Evolutionary conservation across 2,329 filamentous ascomycete species (phyloP).

Genomic region (Magnaporthiopsis poae): DNA sequence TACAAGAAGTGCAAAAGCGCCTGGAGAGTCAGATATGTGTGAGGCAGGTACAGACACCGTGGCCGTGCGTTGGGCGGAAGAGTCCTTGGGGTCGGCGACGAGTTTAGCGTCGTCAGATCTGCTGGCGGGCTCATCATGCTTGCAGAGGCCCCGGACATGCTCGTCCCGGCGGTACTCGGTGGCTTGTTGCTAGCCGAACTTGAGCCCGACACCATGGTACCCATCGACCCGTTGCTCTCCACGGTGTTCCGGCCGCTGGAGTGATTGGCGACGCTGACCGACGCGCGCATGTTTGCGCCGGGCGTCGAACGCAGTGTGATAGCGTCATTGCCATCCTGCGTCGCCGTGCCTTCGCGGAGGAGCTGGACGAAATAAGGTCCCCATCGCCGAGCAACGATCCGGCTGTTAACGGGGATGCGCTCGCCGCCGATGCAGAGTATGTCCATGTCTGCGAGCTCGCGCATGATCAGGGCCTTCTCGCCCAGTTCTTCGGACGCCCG

Average conservation of each 20-base stretch:
- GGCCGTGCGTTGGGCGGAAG: slow-evolving; percentile 59
- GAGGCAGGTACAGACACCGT: slow-evolving; percentile 81
- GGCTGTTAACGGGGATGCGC: slow-evolving; percentile 85
- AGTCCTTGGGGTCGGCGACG: slow-evolving; percentile 46
- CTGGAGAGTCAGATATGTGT: slow-evolving; percentile 81
- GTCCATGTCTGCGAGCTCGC: slow-evolving; percentile 94
- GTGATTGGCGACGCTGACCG: slow-evolving; percentile 70
- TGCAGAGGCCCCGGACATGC: slow-evolving; percentile 24
- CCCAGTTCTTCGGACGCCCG: slow-evolving; percentile 77
- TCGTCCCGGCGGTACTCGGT: slow-evolving; percentile 35
- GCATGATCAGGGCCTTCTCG: slow-evolving; percentile 64
- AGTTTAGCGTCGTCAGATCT: slow-evolving; percentile 41
- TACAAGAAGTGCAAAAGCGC: slow-evolving; percentile 89
- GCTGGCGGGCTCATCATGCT: slow-evolving; percentile 23
- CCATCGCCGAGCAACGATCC: slow-evolving; percentile 79
- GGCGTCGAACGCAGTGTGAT: slow-evolving; percentile 61
- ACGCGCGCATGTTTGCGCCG: slow-evolving; percentile 58
- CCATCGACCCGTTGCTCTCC: slow-evolving; percentile 37
- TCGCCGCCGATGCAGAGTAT: slow-evolving; percentile 85
- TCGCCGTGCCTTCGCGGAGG: slow-evolving; percentile 67
- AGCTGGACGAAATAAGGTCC: slow-evolving; percentile 92
- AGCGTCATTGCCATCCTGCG: slow-evolving; percentile 63
- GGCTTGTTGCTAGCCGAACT: slow-evolving; percentile 25
- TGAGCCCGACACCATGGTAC: slow-evolving; percentile 25
- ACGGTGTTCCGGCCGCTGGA: slow-evolving; percentile 47